Base-by-base conservation (phyloP, 306 rosid genomes). In the Sesbania bispinosa region DNA sequence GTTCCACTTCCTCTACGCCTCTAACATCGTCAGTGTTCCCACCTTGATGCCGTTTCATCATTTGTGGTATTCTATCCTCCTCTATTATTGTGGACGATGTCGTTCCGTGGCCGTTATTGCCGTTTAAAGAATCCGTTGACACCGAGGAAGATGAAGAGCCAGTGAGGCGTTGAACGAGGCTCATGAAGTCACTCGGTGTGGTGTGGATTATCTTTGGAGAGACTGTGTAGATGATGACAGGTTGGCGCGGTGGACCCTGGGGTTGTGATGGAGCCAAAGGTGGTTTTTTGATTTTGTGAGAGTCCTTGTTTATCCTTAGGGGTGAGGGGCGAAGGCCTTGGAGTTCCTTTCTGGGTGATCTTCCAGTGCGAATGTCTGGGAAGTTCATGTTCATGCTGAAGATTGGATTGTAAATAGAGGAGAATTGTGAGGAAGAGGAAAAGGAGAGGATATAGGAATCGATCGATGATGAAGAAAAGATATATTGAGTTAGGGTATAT, bases 171-270 rank as follows among this genome's bases (percentile, higher is more conserved):
- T 89, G 92, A 58, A 89, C 96, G 0, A 89, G 85, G 59, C 62
- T 73, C 90, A 76, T 89, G 80, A 89, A 89, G 10, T 89, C 82
- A 35, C 71, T 47, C 4, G 96, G 89, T 32, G 84, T 83, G 48
- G 92, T 85, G 77, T 89, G 92, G 61, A 89, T 87, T 29, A 85
- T 39, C 77, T 85, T 89, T 0, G 96, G 96, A 4, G 96, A 89
- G 15, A 89, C 85, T 0, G 82, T 77, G 83, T 89, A 83, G 84
- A 87, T 89, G 54, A 87, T 89, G 32, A 87, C 64, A 1, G 96
- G 96, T 8, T 52, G 87, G 1, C 85, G 88, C 0, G 65, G 82
- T 20, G n/a, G n/a, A n/a, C n/a, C n/a, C n/a, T 48, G 83, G 2
- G 69, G 64, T 6, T 46, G 87, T 2, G 82, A n/a, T n/a, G n/a